Evolutionary conservation across 2,329 filamentous ascomycete species (phyloP).

Genomic region (Aureobasidium pullulans): DNA sequence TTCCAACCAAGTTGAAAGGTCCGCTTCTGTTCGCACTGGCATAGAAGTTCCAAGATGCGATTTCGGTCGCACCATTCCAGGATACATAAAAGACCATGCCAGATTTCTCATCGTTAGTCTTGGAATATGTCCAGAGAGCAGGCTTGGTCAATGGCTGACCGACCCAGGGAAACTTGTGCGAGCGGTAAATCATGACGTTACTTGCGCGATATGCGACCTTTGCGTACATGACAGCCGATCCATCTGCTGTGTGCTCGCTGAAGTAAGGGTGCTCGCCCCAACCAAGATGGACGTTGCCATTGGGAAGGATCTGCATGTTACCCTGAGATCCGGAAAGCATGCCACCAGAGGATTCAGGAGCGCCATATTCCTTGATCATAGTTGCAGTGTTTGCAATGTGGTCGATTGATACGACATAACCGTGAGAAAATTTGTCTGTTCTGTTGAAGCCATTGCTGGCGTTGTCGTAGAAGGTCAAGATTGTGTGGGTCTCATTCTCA

Average conservation of each 20-base stretch:
- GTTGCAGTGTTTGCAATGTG: conserved; percentile 37
- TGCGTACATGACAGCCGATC: conserved; percentile 46
- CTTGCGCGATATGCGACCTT: conserved; percentile 36
- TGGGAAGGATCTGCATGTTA: conserved; percentile 47
- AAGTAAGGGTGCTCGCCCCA: conserved; percentile 45
- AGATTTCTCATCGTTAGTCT: conserved; percentile 24
- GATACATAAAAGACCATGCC: conserved; percentile 44
- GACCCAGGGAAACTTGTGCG: conserved; percentile 48
- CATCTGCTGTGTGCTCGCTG: conserved; percentile 41
- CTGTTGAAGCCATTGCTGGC: conserved; percentile 42
- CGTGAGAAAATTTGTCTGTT: conserved; percentile 33
- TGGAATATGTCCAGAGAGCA: conserved; percentile 30
- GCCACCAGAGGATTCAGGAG: conserved; percentile 37
- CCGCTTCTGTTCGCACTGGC: conserved; percentile 29
- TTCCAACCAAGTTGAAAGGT: conserved; percentile 32
- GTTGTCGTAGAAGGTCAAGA: conserved; percentile 50
- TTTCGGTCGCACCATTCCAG: conserved; percentile 46
- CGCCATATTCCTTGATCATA: conserved; percentile 41
- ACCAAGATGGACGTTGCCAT: conserved; percentile 48
- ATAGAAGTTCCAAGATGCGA: conserved; percentile 46
- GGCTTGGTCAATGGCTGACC: conserved; percentile 39
- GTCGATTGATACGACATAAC: conserved; percentile 41
- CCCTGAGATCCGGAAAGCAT: conserved; percentile 46
- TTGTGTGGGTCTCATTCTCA: conserved; percentile 40
- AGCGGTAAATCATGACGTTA: conserved; percentile 47